These are phyloP conservation scores for Colletotrichum navitas DNA, from an alignment of 2,329 filamentous ascomycete species.

Conservation along the genomic window DNA sequence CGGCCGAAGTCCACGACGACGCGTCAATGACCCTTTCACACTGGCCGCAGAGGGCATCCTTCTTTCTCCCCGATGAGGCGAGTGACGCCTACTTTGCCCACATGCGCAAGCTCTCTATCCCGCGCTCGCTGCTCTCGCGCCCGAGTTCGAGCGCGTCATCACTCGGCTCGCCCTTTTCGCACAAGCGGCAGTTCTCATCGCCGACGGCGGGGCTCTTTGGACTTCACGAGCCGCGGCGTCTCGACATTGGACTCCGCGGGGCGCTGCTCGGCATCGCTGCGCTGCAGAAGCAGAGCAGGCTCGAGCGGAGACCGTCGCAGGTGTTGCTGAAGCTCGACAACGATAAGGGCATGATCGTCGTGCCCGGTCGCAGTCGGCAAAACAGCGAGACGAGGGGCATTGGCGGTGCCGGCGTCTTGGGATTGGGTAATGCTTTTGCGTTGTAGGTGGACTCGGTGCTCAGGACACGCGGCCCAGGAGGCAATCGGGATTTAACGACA, in stretches of 20 bases:
- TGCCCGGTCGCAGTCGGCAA: slow-evolving; percentile 25
- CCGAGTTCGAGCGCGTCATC: slow-evolving; percentile 19
- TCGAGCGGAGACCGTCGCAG: slow-evolving; percentile 29
- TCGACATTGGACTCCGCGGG: slow-evolving; percentile 34
- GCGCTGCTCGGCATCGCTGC: slow-evolving; percentile 36
- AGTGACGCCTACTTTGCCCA: slow-evolving; percentile 26
- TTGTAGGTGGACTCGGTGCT: slow-evolving; percentile 1
- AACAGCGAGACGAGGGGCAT: slow-evolving; percentile 34
- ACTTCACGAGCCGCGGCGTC: slow-evolving; percentile 38
- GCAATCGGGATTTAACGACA: neutral
- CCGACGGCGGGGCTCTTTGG: slow-evolving; percentile 44
- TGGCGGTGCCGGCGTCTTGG: slow-evolving; percentile 27
- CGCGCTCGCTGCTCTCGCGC: slow-evolving; percentile 29
- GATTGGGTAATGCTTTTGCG: slow-evolving; percentile 29
- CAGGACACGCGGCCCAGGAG: too few species aligned
- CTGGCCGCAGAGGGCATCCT: slow-evolving; percentile 32
- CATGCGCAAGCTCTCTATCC: slow-evolving; percentile 27
- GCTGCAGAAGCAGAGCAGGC: slow-evolving; percentile 5
- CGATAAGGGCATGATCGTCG: slow-evolving; percentile 28
- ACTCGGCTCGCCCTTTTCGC: slow-evolving; percentile 11
- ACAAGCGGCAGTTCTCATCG: slow-evolving; percentile 42
- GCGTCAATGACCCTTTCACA: slow-evolving; percentile 25
- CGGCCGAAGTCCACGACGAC: slow-evolving; percentile 17
- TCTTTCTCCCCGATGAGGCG: slow-evolving; percentile 28
- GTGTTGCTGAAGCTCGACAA: slow-evolving; percentile 32